phyloP scores from a whole-genome alignment of 1,284 basidiomycete species.

The Pholiota adiposa region DNA sequence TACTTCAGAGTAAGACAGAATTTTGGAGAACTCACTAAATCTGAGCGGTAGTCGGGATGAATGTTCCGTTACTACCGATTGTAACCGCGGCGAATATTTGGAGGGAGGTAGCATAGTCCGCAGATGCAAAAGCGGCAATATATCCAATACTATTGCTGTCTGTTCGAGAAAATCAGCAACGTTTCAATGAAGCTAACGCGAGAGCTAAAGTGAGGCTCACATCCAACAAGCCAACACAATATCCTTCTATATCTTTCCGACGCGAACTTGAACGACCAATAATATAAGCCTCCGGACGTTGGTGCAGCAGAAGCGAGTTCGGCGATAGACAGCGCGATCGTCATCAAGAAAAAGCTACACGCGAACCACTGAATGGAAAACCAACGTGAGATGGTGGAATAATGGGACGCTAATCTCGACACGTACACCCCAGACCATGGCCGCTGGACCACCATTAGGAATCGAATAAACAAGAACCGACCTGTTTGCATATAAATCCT shows the following conservation, averaged over 20 bases:
- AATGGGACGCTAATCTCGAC: too few species aligned
- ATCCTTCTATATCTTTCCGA: constrained; percentile 65
- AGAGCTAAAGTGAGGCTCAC: constrained; percentile 44
- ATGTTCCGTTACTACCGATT: constrained; percentile 57
- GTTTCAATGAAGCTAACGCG: neutral
- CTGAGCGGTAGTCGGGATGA: constrained; percentile 54
- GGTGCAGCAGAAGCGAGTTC: constrained; percentile 73
- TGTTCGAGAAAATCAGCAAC: constrained; percentile 30
- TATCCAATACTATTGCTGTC: constrained; percentile 74
- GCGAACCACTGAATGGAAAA: constrained; percentile 48
- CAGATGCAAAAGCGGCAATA: constrained; percentile 66
- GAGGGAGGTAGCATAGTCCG: constrained; percentile 74
- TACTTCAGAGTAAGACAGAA: neutral
- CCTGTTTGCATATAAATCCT: constrained; percentile 44
- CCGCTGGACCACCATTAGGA: constrained; percentile 74
- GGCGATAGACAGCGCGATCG: constrained; percentile 67
- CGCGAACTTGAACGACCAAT: constrained; percentile 69
- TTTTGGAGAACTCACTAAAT: constrained; percentile 51
- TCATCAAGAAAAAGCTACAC: constrained; percentile 57
- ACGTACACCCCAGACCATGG: constrained; percentile 83
- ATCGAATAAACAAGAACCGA: constrained; percentile 73
- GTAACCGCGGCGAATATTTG: constrained; percentile 69
- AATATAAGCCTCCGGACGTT: constrained; percentile 65
- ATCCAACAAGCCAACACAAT: constrained; percentile 77
- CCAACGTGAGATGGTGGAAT: neutral